Evolutionary conservation across 176 grass and related monocot genomes (phyloP).

Genomic region (Saccharum officinarum): DNA sequence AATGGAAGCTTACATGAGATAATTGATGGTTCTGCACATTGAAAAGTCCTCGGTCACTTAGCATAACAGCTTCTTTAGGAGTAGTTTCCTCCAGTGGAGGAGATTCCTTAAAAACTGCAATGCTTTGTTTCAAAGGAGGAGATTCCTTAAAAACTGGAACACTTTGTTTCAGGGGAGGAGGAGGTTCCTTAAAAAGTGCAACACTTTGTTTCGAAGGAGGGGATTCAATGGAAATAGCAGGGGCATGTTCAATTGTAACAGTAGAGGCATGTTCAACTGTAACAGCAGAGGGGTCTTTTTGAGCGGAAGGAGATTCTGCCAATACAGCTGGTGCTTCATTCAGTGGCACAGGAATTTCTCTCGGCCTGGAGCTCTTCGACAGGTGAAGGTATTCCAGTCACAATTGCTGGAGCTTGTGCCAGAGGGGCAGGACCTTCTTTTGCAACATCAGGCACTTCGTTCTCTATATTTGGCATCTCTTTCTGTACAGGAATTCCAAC

Average conservation of each 20-base stretch:
- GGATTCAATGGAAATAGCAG: conserved; percentile 32
- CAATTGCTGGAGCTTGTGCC: conserved; percentile 39
- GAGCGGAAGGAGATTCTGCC: conserved; percentile 42
- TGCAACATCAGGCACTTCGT: conserved; percentile 33
- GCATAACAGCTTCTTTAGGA: conserved; percentile 37
- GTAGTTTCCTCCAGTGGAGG: conserved; percentile 25
- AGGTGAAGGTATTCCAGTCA: conserved; percentile 26
- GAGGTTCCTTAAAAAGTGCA: conserved; percentile 43
- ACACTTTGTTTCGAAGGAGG: conserved; percentile 43
- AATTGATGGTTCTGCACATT: conserved; percentile 59
- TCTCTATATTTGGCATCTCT: conserved; percentile 33
- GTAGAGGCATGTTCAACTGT: conserved; percentile 33
- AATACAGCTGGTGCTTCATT: conserved; percentile 49
- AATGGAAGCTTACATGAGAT: conserved; percentile 76
- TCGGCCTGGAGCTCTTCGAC: conserved; percentile 27
- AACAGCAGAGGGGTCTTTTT: conserved; percentile 24
- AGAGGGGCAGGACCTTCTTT: conserved; percentile 35
- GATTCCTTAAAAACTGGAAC: conserved; percentile 43
- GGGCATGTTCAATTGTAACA: conserved; percentile 20
- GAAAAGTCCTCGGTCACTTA: conserved; percentile 56
- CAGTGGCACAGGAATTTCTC: conserved; percentile 37
- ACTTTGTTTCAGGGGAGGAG: conserved; percentile 46
- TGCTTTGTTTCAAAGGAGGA: conserved; percentile 47
- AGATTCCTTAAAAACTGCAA: conserved; percentile 46
- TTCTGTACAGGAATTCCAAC: conserved; percentile 43